Evolutionary conservation across 2,329 filamentous ascomycete species (phyloP).

Genomic region (Cadophora sp.): DNA sequence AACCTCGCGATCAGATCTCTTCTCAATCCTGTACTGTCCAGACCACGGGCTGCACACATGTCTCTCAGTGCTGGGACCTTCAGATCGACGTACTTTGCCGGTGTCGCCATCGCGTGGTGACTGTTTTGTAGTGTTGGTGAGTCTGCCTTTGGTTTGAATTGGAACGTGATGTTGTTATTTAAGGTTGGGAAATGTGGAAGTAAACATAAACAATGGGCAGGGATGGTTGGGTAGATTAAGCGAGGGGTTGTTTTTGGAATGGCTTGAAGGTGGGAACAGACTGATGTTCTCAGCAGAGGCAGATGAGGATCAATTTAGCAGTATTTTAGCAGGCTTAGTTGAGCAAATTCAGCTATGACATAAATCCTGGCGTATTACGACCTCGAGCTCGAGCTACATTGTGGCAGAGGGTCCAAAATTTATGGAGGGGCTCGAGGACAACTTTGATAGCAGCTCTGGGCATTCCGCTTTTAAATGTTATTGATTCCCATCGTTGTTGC

Average conservation of each 20-base stretch:
- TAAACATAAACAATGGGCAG: background rate
- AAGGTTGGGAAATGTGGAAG: background rate
- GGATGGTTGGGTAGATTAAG: background rate
- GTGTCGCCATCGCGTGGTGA: background rate
- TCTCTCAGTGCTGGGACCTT: background rate
- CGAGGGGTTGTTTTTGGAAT: background rate
- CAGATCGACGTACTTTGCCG: background rate
- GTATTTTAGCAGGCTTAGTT: too few relatives aligned
- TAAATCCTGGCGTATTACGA: too few relatives aligned
- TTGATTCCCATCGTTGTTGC: background rate
- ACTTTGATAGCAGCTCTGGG: background rate
- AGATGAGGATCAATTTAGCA: too few relatives aligned
- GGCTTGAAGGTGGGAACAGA: too few relatives aligned
- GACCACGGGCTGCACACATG: background rate
- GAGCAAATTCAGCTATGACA: too few relatives aligned
- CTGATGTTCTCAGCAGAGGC: too few relatives aligned
- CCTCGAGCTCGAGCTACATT: too few relatives aligned
- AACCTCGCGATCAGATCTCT: background rate
- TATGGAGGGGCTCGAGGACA: background rate
- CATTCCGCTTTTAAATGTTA: background rate
- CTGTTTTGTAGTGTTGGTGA: background rate
- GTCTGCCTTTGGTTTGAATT: too few relatives aligned
- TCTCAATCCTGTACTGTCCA: background rate
- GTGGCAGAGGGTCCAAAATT: background rate
- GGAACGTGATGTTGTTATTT: background rate